Percentiles rank a stretch among this genome's conserved stretches.
Evolutionary conservation across 306 rosid species (phyloP).

Genomic region (Trifolium fragiferum): DNA sequence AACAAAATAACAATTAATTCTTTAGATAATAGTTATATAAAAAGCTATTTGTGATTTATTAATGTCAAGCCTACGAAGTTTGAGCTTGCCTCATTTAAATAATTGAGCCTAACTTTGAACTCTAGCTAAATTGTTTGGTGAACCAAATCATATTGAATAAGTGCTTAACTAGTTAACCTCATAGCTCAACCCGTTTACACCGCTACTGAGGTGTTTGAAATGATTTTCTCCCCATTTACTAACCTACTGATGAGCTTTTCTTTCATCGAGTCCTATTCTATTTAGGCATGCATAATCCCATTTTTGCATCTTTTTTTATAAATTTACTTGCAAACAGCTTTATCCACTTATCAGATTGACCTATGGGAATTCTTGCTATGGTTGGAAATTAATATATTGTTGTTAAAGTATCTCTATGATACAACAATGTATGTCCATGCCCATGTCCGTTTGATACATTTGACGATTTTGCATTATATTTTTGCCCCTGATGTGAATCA

Average conservation of each 20-base stretch:
- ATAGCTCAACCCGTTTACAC: not conserved
- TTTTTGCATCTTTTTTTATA: not conserved
- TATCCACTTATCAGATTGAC: not conserved
- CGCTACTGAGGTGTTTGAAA: not conserved
- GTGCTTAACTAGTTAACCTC: not conserved
- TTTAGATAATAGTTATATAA: not conserved
- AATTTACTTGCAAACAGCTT: not conserved
- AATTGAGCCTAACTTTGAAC: not conserved
- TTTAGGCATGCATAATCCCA: not conserved
- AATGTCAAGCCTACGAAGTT: not conserved
- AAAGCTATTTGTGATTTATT: not conserved
- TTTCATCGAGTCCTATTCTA: not conserved
- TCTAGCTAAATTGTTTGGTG: not conserved
- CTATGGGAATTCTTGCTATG: not conserved
- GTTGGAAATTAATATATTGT: not conserved
- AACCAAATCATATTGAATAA: not conserved
- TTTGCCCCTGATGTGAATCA: conserved; percentile 4
- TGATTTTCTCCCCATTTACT: not conserved
- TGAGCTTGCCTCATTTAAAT: not conserved
- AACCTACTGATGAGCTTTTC: not conserved
- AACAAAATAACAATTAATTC: not conserved
- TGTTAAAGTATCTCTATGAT: not conserved
- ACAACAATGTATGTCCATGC: not conserved
- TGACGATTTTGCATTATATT: not conserved
- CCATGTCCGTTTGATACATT: not conserved